phyloP scores from a whole-genome alignment of 1,284 basidiomycete genomes.

The Malassezia restricta region DNA sequence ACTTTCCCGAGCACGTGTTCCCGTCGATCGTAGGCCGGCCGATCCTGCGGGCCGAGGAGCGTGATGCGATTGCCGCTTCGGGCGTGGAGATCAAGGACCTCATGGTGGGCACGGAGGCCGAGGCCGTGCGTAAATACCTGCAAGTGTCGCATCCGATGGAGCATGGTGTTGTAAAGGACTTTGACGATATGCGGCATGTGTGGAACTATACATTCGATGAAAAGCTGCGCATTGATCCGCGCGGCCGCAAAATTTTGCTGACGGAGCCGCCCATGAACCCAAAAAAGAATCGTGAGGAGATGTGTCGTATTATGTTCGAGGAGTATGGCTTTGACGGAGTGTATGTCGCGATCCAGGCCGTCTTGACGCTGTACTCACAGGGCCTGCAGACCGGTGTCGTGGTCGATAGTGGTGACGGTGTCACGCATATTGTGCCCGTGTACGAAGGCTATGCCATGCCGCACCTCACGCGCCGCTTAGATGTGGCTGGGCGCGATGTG shows the following conservation, averaged over 20 bases:
- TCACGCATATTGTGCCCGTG: slow-evolving; percentile 96
- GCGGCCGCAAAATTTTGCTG: slow-evolving; percentile 77
- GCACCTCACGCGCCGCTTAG: slow-evolving; percentile 73
- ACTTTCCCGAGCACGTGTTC: slow-evolving; percentile 98
- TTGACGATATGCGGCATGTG: slow-evolving; percentile 94
- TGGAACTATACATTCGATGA: slow-evolving; percentile 99
- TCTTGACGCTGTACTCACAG: slow-evolving; percentile 91
- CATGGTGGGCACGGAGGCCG: slow-evolving; percentile 94
- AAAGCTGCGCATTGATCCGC: slow-evolving; percentile 78
- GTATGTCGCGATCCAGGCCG: slow-evolving; percentile 96
- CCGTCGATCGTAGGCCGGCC: slow-evolving; percentile 92
- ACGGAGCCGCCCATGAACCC: slow-evolving; percentile 99
- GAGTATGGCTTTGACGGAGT: slow-evolving; percentile 92
- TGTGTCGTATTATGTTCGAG: slow-evolving; percentile 99
- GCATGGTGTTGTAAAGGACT: slow-evolving; percentile 95
- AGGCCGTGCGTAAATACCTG: slow-evolving; percentile 81
- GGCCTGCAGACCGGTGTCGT: slow-evolving; percentile 96
- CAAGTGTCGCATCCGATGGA: slow-evolving; percentile 98
- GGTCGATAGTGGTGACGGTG: slow-evolving; percentile 96
- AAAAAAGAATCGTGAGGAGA: slow-evolving; percentile 75
- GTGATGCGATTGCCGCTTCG: slow-evolving; percentile 54
- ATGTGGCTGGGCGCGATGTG: slow-evolving; percentile 94
- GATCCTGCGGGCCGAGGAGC: slow-evolving; percentile 92
- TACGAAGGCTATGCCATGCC: slow-evolving; percentile 93
- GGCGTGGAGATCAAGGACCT: slow-evolving; percentile 60